A percentile compares a stretch with the other conserved stretches of the same genome.
These are phyloP conservation scores for Dryadomyces quercus-mongolicae DNA, from an alignment of 2,329 filamentous ascomycete genomes.

Conservation along the genomic window DNA sequence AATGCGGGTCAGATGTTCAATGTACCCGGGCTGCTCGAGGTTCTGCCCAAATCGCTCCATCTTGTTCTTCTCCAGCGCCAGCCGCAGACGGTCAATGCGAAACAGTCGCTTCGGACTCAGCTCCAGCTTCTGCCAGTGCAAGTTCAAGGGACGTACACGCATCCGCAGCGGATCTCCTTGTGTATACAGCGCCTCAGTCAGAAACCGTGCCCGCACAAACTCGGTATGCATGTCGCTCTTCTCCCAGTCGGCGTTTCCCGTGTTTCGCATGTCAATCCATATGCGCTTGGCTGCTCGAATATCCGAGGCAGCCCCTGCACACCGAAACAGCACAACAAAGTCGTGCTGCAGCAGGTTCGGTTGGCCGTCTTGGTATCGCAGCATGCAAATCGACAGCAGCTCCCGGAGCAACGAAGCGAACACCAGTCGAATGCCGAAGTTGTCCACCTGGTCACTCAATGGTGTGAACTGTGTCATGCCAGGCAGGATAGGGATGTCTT, in stretches of 20 bases:
- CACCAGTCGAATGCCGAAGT: constrained; percentile 30
- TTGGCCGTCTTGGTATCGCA: constrained; percentile 18
- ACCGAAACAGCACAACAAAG: constrained; percentile 32
- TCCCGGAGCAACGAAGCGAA: constrained; percentile 25
- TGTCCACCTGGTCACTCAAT: constrained; percentile 24
- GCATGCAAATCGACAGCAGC: constrained; percentile 21
- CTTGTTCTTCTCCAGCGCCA: constrained; percentile 6
- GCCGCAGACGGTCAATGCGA: constrained; percentile 15
- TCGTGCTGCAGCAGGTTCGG: constrained; percentile 24
- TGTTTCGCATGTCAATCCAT: constrained; percentile 10
- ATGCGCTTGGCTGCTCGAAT: constrained; percentile 20
- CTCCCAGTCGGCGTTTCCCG: constrained; percentile 13
- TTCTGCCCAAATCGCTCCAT: constrained; percentile 20
- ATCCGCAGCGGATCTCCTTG: constrained; percentile 30
- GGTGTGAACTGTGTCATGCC: constrained; percentile 29
- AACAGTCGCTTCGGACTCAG: constrained; percentile 11
- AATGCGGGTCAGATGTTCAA: constrained; percentile 18
- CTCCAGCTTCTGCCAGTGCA: constrained; percentile 6
- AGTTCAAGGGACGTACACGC: constrained; percentile 21
- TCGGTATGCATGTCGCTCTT: constrained; percentile 26
- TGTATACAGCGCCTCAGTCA: constrained; percentile 32
- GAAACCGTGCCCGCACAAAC: constrained; percentile 34
- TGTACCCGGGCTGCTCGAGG: constrained; percentile 11
- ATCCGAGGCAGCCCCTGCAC: constrained; percentile 32
- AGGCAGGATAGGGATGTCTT: constrained; percentile 24